These are phyloP conservation scores for Borovskyia barvae DNA, from an alignment of 208 protist species.

Conservation along the genomic window DNA sequence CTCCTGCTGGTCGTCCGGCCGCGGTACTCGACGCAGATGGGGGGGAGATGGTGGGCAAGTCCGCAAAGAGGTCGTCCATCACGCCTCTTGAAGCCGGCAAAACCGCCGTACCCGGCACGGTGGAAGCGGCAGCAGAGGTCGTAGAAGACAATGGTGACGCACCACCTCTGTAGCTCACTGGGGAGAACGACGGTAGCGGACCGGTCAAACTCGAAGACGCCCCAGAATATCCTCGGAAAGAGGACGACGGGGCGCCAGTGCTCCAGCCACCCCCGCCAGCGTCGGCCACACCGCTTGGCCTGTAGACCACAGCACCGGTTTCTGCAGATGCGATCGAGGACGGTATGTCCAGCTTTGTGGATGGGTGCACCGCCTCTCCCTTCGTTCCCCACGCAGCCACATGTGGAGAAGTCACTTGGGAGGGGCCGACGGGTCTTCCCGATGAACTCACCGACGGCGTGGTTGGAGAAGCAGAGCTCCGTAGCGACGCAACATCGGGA, in stretches of 20 bases:
- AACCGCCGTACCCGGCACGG: neutral
- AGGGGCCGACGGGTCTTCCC: too few species aligned
- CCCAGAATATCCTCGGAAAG: neutral
- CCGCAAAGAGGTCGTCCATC: conserved; percentile 47
- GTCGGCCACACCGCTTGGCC: neutral
- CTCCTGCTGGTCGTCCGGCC: neutral
- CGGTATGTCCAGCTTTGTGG: too few species aligned
- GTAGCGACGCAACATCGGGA: too few species aligned
- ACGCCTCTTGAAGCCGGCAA: conserved; percentile 20
- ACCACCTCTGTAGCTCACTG: neutral
- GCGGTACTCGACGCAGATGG: neutral
- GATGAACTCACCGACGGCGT: too few species aligned
- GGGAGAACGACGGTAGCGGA: neutral
- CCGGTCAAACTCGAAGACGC: neutral
- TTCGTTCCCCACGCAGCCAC: too few species aligned
- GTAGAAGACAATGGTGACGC: too few species aligned
- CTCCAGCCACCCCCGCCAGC: neutral
- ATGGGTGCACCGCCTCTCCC: too few species aligned
- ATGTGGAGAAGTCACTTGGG: too few species aligned
- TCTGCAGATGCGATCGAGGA: too few species aligned
- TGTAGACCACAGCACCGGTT: too few species aligned
- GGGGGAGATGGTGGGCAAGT: neutral
- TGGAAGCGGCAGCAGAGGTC: neutral
- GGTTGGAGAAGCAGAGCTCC: too few species aligned
- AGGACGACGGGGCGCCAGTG: neutral